These are phyloP conservation scores for Hemisphaericaspora lyxosophila DNA, from an alignment of 1,139 yeast species.

Conservation along the genomic window DNA sequence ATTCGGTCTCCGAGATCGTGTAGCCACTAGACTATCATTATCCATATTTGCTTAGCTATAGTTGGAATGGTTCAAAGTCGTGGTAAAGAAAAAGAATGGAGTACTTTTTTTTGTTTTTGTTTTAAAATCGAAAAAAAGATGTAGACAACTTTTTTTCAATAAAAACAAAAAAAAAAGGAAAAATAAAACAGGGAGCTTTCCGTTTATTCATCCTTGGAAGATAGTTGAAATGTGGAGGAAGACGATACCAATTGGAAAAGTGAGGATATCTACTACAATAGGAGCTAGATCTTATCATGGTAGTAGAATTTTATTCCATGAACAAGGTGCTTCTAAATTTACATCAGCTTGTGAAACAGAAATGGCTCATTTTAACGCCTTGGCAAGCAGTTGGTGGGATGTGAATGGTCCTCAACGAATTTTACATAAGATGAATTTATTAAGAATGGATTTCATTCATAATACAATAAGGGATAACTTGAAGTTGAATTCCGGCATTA, in stretches of 20 bases:
- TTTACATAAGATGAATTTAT: conserved; percentile 88
- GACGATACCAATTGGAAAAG: neutral
- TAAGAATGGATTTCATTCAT: conserved; percentile 83
- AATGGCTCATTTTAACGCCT: conserved; percentile 73
- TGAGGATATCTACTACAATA: too few relatives aligned
- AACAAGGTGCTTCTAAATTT: conserved; percentile 1
- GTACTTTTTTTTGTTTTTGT: too few relatives aligned
- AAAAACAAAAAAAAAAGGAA: too few relatives aligned
- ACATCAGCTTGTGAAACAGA: conserved; percentile 42
- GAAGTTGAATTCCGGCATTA: conserved; percentile 39
- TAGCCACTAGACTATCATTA: conserved; percentile 58
- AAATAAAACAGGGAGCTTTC: too few relatives aligned
- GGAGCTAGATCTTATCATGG: neutral
- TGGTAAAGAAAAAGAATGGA: too few relatives aligned
- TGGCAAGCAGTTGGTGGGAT: conserved; percentile 97
- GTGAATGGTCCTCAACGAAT: conserved; percentile 89
- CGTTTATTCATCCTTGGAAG: too few relatives aligned
- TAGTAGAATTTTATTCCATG: neutral
- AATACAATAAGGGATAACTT: conserved; percentile 53
- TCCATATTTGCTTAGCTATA: conserved; percentile 12
- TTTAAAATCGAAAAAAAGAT: too few relatives aligned
- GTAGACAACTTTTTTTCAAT: too few relatives aligned
- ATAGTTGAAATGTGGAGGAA: neutral
- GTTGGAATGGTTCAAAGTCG: too few relatives aligned
- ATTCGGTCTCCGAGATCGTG: conserved; percentile 76